Base-by-base conservation (phyloP, 2,329 filamentous ascomycete genomes). In the Thielaviopsis populi region DNA sequence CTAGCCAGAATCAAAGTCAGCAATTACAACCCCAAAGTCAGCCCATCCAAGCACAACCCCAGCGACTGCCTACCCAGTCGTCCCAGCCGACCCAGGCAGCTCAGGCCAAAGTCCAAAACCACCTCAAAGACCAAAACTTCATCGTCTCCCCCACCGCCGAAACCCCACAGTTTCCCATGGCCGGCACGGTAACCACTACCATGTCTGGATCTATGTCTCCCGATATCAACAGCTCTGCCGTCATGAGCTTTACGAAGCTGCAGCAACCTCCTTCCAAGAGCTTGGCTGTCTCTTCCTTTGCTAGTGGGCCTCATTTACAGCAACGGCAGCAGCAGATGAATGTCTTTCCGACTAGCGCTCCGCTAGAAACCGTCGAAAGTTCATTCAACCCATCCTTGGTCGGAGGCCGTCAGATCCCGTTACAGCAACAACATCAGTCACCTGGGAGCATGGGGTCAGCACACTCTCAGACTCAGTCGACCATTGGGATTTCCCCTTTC, bases 41-140 rank as follows among this genome's bases (percentile, higher is more conserved):
- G 58, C 40, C 58, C 22, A 24, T 30, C 11, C 33, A 63, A 58
- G 17, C 53, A 42, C 61, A 41, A 42, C 24, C 27, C 30, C 61
- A 63, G 27, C 48, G 24, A 33, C 37, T 41, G 22, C 24, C 56
- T 19, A 33, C 42, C 19, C 37, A 24, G n/a, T n/a, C n/a, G 13
- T 15, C 19, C 42, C 40, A 42, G n/a, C 42, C 54, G 27, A n/a
- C 22, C 48, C 56, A 50, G 24, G 46, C 27, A 41, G 41, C 40
- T n/a, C 22, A 24, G 10, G 22, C 81, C 15, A 79, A 85, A 71
- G 76, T 84, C 72, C 75, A 73, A 67, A 80, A 83, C 15, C 53
- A 43, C 30, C n/a, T 17, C 19, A 53, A 48, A 43, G n/a, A 59
- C 22, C 54, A 59, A 46, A 40, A n/a, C 19, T 48, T 30, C 48